Base-by-base conservation (phyloP, 1,139 yeast genomes). In the Diutina neorugosa region DNA sequence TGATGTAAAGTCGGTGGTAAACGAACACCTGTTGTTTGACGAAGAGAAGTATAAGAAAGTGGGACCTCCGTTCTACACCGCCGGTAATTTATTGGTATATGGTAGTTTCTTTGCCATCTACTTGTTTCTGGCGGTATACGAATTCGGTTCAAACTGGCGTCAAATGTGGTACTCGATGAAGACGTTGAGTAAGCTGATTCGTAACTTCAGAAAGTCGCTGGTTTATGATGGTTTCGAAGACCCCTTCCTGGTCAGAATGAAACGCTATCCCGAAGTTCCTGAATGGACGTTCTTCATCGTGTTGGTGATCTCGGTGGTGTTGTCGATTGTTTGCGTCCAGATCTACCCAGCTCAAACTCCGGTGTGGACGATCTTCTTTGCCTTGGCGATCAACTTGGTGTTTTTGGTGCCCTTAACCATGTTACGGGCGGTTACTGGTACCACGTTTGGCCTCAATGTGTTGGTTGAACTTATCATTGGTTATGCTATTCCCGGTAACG, bases 401-500 rank as follows among this genome's bases (percentile, higher is more conserved):
- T 80, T 81, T 61, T 69, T 81, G 62, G 70, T 82, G 67, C 87
- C 77, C 55, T 68, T 70, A 56, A 69, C 68, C 48, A 71, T 69
- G 47, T 69, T 80, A 44, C 79, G 71, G 59, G 72, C 84, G 8
- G 72, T 77, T 37, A 78, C 83, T 20, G 86, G 83, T 47, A 67
- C 70, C 56, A 63, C 70, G 23, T 68, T 81, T 56, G 82, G 82
- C 40, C 69, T 81, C 56, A 80, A 81, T 57, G 81, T 82, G 4
- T 65, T 82, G 57, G 81, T 79, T 46, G 86, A 82, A 62, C 68
- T 82, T 59, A 74, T 82, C 55, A 70, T 78, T 53, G 88, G 88
- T 21, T 80, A 80, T 59, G 82, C 84, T 2, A 58, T 82, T 41
- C 86, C 85, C 34, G 85, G 85, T 52, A 80, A 81, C 54, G 84